Evolutionary conservation across 441 rosid genomes (phyloP).

Genomic region (Corymbia citriodora): DNA sequence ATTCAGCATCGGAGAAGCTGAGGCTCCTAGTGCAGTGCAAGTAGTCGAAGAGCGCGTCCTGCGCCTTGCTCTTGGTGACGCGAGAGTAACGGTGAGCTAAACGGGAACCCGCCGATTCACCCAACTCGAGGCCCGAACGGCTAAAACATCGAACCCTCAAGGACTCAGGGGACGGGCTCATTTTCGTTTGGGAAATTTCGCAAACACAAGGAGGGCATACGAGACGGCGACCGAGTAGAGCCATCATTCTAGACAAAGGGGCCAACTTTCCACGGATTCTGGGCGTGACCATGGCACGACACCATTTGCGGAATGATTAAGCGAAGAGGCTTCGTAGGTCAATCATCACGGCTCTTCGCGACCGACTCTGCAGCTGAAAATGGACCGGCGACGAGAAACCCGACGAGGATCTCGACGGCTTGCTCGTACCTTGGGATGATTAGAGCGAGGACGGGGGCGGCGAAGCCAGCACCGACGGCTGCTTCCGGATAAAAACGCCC

Average conservation of each 20-base stretch:
- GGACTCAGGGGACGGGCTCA: background rate
- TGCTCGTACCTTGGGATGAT: background rate
- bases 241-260: background rate
- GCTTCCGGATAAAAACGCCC: background rate
- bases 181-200: background rate
- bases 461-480: background rate
- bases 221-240: background rate
- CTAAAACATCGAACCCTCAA: slow-evolving; percentile 18
- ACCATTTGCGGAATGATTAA: background rate
- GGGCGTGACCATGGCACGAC: background rate
- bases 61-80: slow-evolving; percentile 38
- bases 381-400: background rate
- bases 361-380: background rate
- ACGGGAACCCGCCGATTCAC: slow-evolving; percentile 14
- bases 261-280: background rate
- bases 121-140: background rate
- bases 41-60: slow-evolving; percentile 61
- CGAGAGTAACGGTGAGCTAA: slow-evolving; percentile 30
- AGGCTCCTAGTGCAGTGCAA: slow-evolving; percentile 59
- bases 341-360: background rate
- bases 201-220: slow-evolving; percentile 1
- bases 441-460: background rate
- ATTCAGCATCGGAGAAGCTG: slow-evolving; percentile 58
- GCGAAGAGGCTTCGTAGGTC: background rate
- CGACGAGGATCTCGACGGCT: background rate